phyloP scores from a whole-genome alignment of 2,329 filamentous ascomycete genomes.

The Xylariomycetidae sp. region DNA sequence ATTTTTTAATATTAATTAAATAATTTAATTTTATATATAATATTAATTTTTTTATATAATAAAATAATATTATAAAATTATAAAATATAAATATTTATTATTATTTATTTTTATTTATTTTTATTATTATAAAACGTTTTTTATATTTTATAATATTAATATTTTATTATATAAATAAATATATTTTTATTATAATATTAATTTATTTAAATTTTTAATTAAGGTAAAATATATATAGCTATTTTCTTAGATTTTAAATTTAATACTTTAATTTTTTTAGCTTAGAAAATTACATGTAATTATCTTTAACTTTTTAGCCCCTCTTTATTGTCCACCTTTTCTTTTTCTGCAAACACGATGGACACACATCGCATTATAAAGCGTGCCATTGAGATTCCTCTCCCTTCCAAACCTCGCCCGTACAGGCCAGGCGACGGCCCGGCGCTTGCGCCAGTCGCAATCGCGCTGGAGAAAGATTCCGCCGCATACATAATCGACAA shows the following conservation, averaged over 20 bases:
- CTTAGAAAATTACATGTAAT: background rate
- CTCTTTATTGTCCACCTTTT: background rate
- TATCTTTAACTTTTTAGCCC: background rate
- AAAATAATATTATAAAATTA: background rate
- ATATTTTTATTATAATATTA: background rate
- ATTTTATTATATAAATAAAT: background rate
- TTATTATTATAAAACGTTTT: background rate
- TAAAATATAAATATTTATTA: background rate
- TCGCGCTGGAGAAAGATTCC: conserved; percentile 45
- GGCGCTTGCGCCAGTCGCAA: conserved; percentile 39
- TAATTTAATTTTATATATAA: background rate
- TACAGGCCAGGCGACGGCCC: conserved; percentile 47
- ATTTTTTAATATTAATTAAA: background rate
- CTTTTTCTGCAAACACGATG: conserved; percentile 9
- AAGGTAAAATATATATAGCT: too few relatives aligned
- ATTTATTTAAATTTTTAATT: background rate
- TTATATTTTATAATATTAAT: background rate
- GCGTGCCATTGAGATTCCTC: conserved; percentile 25
- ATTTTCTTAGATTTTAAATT: background rate
- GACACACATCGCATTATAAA: conserved; percentile 6
- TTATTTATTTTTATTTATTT: background rate
- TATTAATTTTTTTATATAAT: background rate
- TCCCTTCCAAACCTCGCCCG: conserved; percentile 24
- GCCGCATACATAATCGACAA: conserved; percentile 55
- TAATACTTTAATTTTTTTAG: background rate